Conservation (phyloP, 1,139 yeast genomes). For the Saccharomyces hybrid region DNA sequence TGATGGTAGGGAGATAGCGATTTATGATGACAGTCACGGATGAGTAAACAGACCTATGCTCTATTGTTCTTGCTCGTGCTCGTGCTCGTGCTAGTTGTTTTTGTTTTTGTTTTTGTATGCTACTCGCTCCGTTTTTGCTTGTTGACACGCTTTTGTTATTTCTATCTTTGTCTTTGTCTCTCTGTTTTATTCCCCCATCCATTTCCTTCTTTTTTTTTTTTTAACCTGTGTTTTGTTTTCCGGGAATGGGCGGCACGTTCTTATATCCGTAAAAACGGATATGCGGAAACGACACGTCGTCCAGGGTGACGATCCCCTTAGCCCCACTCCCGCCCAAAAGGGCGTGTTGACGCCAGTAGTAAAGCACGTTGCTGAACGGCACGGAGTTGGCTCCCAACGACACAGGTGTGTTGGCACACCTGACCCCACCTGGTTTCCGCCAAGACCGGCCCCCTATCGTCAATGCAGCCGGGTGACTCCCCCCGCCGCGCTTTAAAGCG, state of each 20-base stretch:
- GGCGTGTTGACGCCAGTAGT: not conserved
- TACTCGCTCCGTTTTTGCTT: not conserved
- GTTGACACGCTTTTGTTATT: not conserved
- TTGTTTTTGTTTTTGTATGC: not conserved
- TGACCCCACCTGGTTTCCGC: no score
- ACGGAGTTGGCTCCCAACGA: not conserved
- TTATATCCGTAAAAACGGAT: slow-evolving; percentile 1
- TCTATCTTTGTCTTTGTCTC: not conserved
- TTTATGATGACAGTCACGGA: not conserved
- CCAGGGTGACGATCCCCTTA: not conserved
- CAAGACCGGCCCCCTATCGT: no score
- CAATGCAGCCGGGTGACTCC: not conserved
- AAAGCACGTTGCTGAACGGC: not conserved
- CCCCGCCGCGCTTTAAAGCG: not conserved
- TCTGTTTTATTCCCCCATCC: not conserved
- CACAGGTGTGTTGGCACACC: no score
- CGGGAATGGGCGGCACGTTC: not conserved
- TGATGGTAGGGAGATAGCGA: not conserved
- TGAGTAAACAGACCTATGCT: not conserved
- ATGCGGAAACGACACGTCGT: not conserved
- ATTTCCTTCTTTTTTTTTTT: not conserved
- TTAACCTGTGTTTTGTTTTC: not conserved
- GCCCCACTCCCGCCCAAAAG: not conserved
- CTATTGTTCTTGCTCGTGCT: not conserved
- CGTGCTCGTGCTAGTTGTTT: not conserved